phyloP scores from a whole-genome alignment of 495 filamentous ascomycete genomes.

The Penicillium herquei region DNA sequence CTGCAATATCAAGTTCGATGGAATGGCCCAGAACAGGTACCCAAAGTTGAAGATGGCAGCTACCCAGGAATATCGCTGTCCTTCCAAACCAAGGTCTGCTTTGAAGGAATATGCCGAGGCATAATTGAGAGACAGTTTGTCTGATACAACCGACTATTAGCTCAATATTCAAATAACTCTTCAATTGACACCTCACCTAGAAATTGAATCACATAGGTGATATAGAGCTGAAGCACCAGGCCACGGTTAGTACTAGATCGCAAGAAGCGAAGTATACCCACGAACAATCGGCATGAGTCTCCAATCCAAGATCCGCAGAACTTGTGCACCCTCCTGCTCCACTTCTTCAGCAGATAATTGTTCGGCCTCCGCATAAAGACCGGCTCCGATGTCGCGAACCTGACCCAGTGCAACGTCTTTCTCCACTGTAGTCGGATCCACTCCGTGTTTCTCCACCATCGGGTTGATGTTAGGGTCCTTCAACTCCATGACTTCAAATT shows the following conservation, averaged over 20 bases:
- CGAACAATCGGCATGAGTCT: slow-evolving; percentile 34
- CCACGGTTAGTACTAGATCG: background rate
- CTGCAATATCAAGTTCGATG: slow-evolving; percentile 54
- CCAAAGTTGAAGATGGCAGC: slow-evolving; percentile 51
- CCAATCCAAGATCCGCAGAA: slow-evolving; percentile 35
- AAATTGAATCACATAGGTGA: slow-evolving; percentile 40
- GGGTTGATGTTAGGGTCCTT: slow-evolving; percentile 3
- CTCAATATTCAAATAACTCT: too few relatives aligned
- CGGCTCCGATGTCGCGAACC: slow-evolving; percentile 30
- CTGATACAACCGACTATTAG: slow-evolving; percentile 4
- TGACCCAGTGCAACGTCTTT: slow-evolving; percentile 25
- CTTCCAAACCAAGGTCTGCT: slow-evolving; percentile 44
- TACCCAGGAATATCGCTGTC: slow-evolving; percentile 56
- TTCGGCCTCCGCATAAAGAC: slow-evolving; percentile 31
- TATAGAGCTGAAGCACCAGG: slow-evolving; percentile 23
- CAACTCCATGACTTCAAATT: slow-evolving; percentile 2
- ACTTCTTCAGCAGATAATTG: slow-evolving; percentile 33
- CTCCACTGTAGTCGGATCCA: slow-evolving; percentile 14
- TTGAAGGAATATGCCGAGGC: slow-evolving; percentile 39
- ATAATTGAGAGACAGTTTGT: slow-evolving; percentile 42
- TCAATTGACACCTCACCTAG: slow-evolving; percentile 18
- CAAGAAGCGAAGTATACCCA: background rate
- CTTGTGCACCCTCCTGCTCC: slow-evolving; percentile 28
- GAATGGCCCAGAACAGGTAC: slow-evolving; percentile 51
- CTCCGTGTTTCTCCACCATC: slow-evolving; percentile 18